A percentile compares a stretch with the other conserved stretches of the same genome.
phyloP scores from a whole-genome alignment of 2,329 filamentous ascomycete species.

The Ceratocystis huliohia region DNA sequence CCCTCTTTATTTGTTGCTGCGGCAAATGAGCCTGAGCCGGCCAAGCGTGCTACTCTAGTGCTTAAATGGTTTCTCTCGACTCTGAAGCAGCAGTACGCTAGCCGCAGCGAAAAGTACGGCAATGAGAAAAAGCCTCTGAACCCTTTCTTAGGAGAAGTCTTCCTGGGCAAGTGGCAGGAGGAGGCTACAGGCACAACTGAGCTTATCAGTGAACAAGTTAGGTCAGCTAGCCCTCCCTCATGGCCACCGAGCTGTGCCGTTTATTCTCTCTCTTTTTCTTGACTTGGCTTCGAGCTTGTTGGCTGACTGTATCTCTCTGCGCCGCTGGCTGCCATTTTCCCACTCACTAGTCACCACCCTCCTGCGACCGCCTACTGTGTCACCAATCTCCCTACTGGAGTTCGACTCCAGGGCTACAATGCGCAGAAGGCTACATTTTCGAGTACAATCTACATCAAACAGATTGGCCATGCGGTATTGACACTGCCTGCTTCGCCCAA shows the following conservation, averaged over 20 bases:
- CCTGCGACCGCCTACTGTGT: slow-evolving; percentile 92
- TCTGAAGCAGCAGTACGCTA: slow-evolving; percentile 71
- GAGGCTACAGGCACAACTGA: slow-evolving; percentile 60
- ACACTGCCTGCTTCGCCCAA: slow-evolving; percentile 46
- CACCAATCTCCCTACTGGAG: slow-evolving; percentile 69
- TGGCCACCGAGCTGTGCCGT: background rate
- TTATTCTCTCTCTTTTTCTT: background rate
- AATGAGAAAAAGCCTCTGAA: slow-evolving; percentile 98
- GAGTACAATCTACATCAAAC: slow-evolving; percentile 87
- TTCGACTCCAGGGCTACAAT: slow-evolving; percentile 77
- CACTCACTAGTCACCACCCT: slow-evolving; percentile 59
- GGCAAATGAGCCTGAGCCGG: slow-evolving; percentile 62
- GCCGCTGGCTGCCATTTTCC: background rate
- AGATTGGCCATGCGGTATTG: slow-evolving; percentile 78
- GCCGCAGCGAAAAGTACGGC: slow-evolving; percentile 62
- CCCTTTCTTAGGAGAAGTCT: slow-evolving; percentile 89
- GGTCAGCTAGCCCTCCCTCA: slow-evolving; percentile 31
- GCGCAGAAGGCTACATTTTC: slow-evolving; percentile 93
- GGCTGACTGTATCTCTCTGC: background rate
- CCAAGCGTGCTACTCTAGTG: slow-evolving; percentile 75
- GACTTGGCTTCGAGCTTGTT: background rate
- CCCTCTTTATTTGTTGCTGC: slow-evolving; percentile 69
- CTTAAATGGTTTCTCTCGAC: slow-evolving; percentile 93
- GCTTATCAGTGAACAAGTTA: slow-evolving; percentile 88
- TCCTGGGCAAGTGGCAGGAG: slow-evolving; percentile 82